These are phyloP conservation scores for Scheffersomyces stipitis DNA, from an alignment of 805 yeast genomes.

Conservation along the genomic window DNA sequence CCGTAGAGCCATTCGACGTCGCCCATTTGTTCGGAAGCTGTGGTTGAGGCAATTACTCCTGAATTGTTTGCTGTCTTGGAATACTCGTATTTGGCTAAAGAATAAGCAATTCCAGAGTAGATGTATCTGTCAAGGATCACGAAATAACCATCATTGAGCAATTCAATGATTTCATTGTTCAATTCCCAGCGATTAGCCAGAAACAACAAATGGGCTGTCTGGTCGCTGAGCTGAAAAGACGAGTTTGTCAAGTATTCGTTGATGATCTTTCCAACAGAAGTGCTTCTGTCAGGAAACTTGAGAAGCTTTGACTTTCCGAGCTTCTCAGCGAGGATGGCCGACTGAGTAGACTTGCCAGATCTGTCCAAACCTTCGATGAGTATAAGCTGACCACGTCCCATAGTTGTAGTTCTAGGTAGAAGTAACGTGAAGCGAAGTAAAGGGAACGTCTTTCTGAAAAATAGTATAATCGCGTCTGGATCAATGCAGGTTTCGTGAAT, in stretches of 20 bases:
- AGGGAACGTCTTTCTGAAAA: too few relatives aligned
- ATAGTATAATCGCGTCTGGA: too few relatives aligned
- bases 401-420: too few relatives aligned
- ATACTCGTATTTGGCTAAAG: conserved; percentile 74
- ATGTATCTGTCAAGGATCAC: conserved; percentile 84
- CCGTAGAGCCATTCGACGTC: conserved; percentile 72
- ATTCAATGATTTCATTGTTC: conserved; percentile 43
- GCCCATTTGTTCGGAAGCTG: conserved; percentile 18
- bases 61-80: neutral
- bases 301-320: conserved; percentile 39
- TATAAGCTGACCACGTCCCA: conserved; percentile 65
- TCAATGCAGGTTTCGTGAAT: too few relatives aligned
- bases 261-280: conserved; percentile 77
- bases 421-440: too few relatives aligned
- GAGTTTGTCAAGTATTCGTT: conserved; percentile 64
- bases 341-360: conserved; percentile 91
- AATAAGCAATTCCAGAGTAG: conserved; percentile 91
- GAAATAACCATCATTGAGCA: conserved; percentile 51
- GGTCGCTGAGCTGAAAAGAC: conserved; percentile 57
- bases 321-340: conserved; percentile 29
- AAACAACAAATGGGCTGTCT: conserved; percentile 82
- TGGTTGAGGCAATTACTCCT: conserved; percentile 1
- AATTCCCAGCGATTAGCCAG: conserved; percentile 96
- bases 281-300: conserved; percentile 87
- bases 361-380: conserved; percentile 92